A percentile compares a stretch with the other conserved stretches of the same genome.
Conservation (phyloP, 371 early-diverging fungal species). For the Mucor piriformis region DNA sequence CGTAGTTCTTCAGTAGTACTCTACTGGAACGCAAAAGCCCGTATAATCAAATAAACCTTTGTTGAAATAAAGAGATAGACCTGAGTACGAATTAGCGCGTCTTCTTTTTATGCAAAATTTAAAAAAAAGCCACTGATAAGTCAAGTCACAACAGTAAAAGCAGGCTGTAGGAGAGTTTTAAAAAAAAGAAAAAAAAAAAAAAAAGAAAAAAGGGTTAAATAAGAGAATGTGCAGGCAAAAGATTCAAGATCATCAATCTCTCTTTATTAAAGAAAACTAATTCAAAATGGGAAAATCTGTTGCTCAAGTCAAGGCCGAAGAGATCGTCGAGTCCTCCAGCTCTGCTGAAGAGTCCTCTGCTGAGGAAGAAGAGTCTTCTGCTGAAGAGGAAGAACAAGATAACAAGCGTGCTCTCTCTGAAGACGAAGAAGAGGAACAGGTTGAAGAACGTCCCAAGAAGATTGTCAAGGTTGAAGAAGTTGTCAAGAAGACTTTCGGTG, state of each 20-base stretch:
- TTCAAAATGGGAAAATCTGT: slow-evolving; percentile 78
- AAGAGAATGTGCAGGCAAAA: neutral
- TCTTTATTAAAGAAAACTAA: neutral
- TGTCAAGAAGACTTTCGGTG: slow-evolving; percentile 34
- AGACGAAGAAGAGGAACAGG: slow-evolving; percentile 27
- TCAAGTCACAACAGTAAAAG: slow-evolving; percentile 17
- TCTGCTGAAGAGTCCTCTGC: slow-evolving; percentile 9
- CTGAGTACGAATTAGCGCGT: no score
- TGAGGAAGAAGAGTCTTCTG: slow-evolving; percentile 18
- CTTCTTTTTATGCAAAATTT: neutral
- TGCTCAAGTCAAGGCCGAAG: slow-evolving; percentile 96
- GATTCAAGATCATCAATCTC: neutral
- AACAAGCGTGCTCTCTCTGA: slow-evolving; percentile 24
- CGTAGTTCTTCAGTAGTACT: no score
- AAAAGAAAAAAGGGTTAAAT: slow-evolving; percentile 10
- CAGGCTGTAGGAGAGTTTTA: slow-evolving; percentile 1
- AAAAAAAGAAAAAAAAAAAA: neutral
- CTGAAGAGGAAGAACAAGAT: slow-evolving; percentile 36
- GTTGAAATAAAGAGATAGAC: no score
- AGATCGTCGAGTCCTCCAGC: slow-evolving; percentile 50
- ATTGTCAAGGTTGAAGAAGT: slow-evolving; percentile 54
- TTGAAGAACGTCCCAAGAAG: slow-evolving; percentile 47
- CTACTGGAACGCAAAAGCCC: no score
- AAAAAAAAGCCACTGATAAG: neutral
- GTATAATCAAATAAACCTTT: no score